Conservation (phyloP, 1,284 basidiomycete species). For the Porogramme epimiltina region DNA sequence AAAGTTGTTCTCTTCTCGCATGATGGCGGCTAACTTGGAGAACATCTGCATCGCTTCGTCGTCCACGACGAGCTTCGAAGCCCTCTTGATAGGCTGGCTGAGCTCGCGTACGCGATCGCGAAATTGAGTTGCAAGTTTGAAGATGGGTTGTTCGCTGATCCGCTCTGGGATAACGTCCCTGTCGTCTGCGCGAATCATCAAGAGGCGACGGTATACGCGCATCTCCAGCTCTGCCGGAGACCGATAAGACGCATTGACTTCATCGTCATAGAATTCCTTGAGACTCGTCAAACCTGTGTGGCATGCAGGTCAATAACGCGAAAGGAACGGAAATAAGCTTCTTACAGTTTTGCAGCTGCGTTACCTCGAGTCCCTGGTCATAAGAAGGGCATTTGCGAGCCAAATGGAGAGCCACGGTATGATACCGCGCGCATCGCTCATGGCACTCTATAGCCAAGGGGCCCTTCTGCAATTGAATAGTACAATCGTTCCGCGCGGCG, state of each 20-base stretch:
- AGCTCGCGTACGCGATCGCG: constrained; percentile 80
- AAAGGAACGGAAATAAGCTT: constrained; percentile 4
- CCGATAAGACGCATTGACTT: constrained; percentile 62
- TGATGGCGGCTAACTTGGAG: constrained; percentile 54
- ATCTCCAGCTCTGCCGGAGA: constrained; percentile 93
- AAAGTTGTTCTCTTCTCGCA: constrained; percentile 52
- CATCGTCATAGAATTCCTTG: constrained; percentile 93
- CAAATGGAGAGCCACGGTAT: constrained; percentile 86
- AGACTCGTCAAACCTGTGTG: constrained; percentile 83
- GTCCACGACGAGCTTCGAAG: constrained; percentile 59
- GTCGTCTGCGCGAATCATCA: constrained; percentile 68
- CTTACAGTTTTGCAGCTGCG: constrained; percentile 89
- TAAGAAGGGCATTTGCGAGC: constrained; percentile 64
- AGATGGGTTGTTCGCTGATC: constrained; percentile 75
- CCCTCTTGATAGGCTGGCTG: constrained; percentile 77
- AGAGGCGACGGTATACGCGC: constrained; percentile 91
- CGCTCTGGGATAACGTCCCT: constrained; percentile 75
- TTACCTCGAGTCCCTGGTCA: constrained; percentile 67
- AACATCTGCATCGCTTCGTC: constrained; percentile 69
- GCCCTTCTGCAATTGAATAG: constrained; percentile 87
- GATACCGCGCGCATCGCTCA: constrained; percentile 92
- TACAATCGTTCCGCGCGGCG: constrained; percentile 92
- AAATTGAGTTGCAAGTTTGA: constrained; percentile 82
- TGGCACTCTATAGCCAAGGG: constrained; percentile 85
- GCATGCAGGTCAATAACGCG: not conserved